phyloP scores from a whole-genome alignment of 176 grass and related monocot genomes.

The Puccinellia tenuiflora region DNA sequence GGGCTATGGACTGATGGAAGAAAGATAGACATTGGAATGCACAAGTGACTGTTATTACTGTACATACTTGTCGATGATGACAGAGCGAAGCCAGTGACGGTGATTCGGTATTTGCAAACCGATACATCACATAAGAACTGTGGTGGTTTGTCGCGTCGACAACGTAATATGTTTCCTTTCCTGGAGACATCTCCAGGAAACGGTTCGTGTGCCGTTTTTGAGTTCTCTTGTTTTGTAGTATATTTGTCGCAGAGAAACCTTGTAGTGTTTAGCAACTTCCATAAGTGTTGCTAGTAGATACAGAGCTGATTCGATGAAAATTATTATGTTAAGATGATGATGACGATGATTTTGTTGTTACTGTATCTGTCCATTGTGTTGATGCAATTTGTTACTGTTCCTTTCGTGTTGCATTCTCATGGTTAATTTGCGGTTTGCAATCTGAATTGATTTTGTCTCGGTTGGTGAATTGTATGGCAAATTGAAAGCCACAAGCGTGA shows the following conservation, averaged over 20 bases:
- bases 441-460: background rate
- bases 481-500: background rate
- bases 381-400: background rate
- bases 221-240: background rate
- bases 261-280: background rate
- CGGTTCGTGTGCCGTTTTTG: background rate
- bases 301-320: background rate
- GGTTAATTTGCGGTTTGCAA: background rate
- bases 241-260: background rate
- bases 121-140: background rate
- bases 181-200: background rate
- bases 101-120: conserved; percentile 5
- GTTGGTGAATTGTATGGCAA: background rate
- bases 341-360: background rate
- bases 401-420: background rate
- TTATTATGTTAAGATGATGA: background rate
- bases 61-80: conserved; percentile 18
- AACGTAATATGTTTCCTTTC: conserved; percentile 10
- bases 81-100: background rate
- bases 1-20: background rate
- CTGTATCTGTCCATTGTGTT: background rate
- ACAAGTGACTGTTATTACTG: conserved; percentile 8
- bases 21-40: background rate
- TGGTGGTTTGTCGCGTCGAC: background rate
- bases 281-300: background rate